phyloP scores from a whole-genome alignment of 805 yeast species.

The Candida silvicultrix region DNA sequence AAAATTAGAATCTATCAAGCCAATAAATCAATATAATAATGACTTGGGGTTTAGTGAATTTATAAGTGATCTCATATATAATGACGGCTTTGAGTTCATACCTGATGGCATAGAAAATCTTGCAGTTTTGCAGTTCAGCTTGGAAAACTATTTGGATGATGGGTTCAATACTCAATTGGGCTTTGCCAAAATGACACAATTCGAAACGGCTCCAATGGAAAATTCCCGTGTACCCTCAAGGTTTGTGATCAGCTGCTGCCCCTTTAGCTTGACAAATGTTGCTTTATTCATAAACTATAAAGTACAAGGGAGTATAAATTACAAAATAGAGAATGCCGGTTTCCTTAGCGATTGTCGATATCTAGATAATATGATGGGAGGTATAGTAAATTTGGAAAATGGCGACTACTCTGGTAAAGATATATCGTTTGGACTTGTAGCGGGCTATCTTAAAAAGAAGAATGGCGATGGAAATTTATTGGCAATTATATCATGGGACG shows the following conservation, averaged over 20 bases:
- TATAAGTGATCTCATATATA: constrained; percentile 4
- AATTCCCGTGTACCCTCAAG: constrained; percentile 10
- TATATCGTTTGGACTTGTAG: constrained; percentile 18
- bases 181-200: neutral
- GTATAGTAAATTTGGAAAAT: constrained; percentile 11
- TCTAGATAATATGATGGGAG: constrained; percentile 22
- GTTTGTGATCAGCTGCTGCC: constrained; percentile 18
- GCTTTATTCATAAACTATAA: constrained; percentile 20
- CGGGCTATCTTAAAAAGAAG: constrained; percentile 15
- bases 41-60: neutral
- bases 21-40: neutral
- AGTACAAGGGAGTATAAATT: constrained; percentile 14
- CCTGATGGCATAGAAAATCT: constrained; percentile 10
- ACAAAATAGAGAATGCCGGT: constrained; percentile 10
- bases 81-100: constrained; percentile 13
- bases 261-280: constrained; percentile 23
- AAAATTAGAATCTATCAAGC: neutral
- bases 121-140: constrained; percentile 12
- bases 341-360: constrained; percentile 20
- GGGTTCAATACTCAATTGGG: neutral
- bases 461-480: constrained; percentile 25
- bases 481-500: constrained; percentile 19
- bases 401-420: neutral
- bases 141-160: neutral
- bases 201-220: neutral